Conservation (phyloP, 192 early-diverging fungal species). For the Dissophora ornata region DNA sequence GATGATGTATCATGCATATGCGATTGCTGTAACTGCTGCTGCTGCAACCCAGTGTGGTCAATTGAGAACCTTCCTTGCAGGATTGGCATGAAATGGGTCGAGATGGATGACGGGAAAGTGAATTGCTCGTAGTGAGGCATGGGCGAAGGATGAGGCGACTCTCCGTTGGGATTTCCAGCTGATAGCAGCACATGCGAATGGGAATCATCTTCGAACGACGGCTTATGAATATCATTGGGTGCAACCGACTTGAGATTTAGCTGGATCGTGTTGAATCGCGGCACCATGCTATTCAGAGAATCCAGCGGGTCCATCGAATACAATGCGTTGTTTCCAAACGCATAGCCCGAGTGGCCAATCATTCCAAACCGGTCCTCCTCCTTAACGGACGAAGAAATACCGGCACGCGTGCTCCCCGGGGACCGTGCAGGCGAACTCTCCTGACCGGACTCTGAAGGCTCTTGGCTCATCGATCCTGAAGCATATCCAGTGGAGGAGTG, state of each 20-base stretch:
- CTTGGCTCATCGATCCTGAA: background rate
- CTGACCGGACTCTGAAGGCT: conserved; percentile 4
- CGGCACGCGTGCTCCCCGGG: conserved; percentile 4
- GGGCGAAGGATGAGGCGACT: conserved; percentile 22
- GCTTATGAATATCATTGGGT: conserved; percentile 2
- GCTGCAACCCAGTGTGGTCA: conserved; percentile 28
- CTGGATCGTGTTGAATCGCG: conserved; percentile 32
- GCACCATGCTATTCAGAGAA: conserved; percentile 24
- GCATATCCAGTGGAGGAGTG: background rate
- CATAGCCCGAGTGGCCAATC: conserved; percentile 6
- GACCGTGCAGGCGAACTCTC: conserved; percentile 7
- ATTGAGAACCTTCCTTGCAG: conserved; percentile 17
- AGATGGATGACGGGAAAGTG: conserved; percentile 27
- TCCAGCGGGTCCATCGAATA: conserved; percentile 36
- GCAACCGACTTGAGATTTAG: conserved; percentile 22
- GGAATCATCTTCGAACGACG: background rate
- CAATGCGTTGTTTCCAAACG: conserved; percentile 11
- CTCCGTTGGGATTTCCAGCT: conserved; percentile 29
- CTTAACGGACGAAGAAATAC: background rate
- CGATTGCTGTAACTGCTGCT: conserved; percentile 16
- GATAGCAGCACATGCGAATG: background rate
- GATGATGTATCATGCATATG: conserved; percentile 17
- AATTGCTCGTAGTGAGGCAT: conserved; percentile 9
- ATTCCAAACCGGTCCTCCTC: conserved; percentile 15
- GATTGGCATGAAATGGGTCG: conserved; percentile 37